phyloP scores from a whole-genome alignment of 2,329 filamentous ascomycete genomes.

The Exutisphaerella laricina region DNA sequence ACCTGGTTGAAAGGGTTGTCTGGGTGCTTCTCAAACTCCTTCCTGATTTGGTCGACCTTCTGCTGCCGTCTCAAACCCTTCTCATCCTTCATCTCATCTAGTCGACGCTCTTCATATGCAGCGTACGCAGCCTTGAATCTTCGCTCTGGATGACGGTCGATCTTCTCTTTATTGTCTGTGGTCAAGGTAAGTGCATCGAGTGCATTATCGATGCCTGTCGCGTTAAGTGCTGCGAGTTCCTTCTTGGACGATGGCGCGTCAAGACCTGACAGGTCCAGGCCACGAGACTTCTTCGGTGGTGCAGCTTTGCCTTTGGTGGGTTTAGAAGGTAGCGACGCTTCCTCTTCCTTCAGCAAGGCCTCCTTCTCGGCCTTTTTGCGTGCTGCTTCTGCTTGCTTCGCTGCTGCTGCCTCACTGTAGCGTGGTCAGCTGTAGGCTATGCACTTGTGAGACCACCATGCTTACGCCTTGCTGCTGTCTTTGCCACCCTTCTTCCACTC shows the following conservation, averaged over 20 bases:
- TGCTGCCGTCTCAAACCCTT: conserved; percentile 76
- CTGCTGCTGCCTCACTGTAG: conserved; percentile 71
- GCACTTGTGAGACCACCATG: too few relatives aligned
- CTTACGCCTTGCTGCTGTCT: conserved; percentile 79
- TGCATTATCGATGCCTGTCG: conserved; percentile 86
- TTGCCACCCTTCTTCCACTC: conserved; percentile 87
- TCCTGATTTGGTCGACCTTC: conserved; percentile 73
- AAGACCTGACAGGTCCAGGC: conserved; percentile 70
- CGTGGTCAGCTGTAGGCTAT: conserved; percentile 11
- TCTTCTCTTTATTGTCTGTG: conserved; percentile 55
- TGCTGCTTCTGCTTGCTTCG: conserved; percentile 74
- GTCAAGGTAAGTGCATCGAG: conserved; percentile 76
- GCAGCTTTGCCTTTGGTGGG: conserved; percentile 65
- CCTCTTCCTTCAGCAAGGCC: conserved; percentile 75
- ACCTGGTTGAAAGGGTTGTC: conserved; percentile 96
- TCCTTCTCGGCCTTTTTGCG: conserved; percentile 92
- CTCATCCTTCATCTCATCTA: conserved; percentile 81
- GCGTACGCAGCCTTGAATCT: conserved; percentile 81
- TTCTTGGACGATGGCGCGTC: conserved; percentile 50
- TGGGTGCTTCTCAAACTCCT: conserved; percentile 91
- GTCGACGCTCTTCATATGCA: conserved; percentile 71
- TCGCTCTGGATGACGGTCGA: conserved; percentile 85
- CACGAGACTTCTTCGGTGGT: conserved; percentile 50
- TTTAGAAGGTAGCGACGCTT: conserved; percentile 59
- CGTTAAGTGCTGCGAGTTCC: conserved; percentile 60